Evolutionary conservation across 2,329 filamentous ascomycete genomes (phyloP).

Genomic region (Alternaria brassicicola): DNA sequence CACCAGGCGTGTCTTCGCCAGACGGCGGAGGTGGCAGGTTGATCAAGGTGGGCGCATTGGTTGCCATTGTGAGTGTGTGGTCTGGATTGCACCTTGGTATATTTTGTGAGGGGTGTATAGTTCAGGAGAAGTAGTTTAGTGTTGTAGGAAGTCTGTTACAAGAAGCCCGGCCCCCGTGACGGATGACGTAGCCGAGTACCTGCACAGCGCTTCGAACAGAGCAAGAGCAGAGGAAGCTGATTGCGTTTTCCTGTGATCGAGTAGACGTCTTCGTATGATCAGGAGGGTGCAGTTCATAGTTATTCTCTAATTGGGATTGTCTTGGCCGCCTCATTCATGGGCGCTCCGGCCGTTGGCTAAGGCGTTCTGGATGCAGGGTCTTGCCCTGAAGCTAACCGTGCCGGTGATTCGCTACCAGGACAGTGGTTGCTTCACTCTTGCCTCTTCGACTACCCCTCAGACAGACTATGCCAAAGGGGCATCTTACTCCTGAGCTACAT

Average conservation of each 20-base stretch:
- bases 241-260: not conserved
- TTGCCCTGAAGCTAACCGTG: constrained; percentile 4
- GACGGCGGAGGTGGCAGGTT: constrained; percentile 83
- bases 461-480: not conserved
- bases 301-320: not conserved
- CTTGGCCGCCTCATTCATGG: constrained; percentile 10
- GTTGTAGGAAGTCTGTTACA: constrained; percentile 3
- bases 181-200: constrained; percentile 10
- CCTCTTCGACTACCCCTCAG: not conserved
- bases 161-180: constrained; percentile 11
- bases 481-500: not conserved
- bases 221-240: not conserved
- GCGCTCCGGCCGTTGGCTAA: constrained; percentile 9
- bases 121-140: constrained; percentile 12
- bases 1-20: constrained; percentile 83
- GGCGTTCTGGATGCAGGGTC: constrained; percentile 13
- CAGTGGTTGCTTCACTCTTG: constrained; percentile 3
- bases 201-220: not conserved
- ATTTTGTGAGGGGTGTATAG: constrained; percentile 6
- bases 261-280: not conserved
- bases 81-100: not conserved
- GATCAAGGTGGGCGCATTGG: constrained; percentile 70
- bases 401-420: constrained; percentile 11
- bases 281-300: not conserved
- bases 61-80: constrained; percentile 32